These are phyloP conservation scores for Limonomyces culmigenus DNA, from an alignment of 1,284 basidiomycete species.

Conservation along the genomic window DNA sequence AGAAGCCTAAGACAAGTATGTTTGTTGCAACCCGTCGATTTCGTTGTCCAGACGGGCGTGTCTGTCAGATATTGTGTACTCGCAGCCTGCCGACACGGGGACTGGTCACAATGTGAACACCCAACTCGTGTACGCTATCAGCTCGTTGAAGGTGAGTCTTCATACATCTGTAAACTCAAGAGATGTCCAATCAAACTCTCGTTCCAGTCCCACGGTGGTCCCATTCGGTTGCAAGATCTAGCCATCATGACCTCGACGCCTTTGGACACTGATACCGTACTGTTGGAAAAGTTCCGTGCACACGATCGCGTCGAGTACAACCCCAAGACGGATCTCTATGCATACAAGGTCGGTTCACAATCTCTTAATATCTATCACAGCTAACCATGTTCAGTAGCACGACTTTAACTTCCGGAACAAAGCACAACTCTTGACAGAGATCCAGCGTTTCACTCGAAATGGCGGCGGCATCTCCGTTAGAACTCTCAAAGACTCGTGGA, in stretches of 20 bases:
- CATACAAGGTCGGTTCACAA: slow-evolving; percentile 44
- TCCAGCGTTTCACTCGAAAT: slow-evolving; percentile 62
- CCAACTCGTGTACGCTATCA: slow-evolving; percentile 73
- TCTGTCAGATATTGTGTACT: slow-evolving; percentile 68
- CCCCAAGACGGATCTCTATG: slow-evolving; percentile 69
- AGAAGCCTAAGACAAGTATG: too few species aligned
- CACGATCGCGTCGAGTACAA: slow-evolving; percentile 73
- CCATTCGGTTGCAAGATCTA: slow-evolving; percentile 74
- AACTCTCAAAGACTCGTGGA: slow-evolving; percentile 78
- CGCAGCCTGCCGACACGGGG: slow-evolving; percentile 74
- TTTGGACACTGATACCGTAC: slow-evolving; percentile 50
- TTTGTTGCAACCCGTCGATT: too few species aligned
- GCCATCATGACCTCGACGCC: slow-evolving; percentile 65
- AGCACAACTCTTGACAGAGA: slow-evolving; percentile 63
- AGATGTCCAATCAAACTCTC: background rate
- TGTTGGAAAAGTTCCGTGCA: slow-evolving; percentile 62
- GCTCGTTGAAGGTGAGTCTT: slow-evolving; percentile 58
- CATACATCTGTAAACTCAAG: background rate
- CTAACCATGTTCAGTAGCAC: slow-evolving; percentile 37
- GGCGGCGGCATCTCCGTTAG: slow-evolving; percentile 76
- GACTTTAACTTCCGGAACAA: slow-evolving; percentile 79
- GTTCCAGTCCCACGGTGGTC: slow-evolving; percentile 48
- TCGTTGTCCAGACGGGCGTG: too few species aligned
- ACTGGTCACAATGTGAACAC: slow-evolving; percentile 73
- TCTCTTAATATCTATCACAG: slow-evolving; percentile 1